These are phyloP conservation scores for Nakazawaea ernobii DNA, from an alignment of 805 yeast genomes.

Conservation along the genomic window DNA sequence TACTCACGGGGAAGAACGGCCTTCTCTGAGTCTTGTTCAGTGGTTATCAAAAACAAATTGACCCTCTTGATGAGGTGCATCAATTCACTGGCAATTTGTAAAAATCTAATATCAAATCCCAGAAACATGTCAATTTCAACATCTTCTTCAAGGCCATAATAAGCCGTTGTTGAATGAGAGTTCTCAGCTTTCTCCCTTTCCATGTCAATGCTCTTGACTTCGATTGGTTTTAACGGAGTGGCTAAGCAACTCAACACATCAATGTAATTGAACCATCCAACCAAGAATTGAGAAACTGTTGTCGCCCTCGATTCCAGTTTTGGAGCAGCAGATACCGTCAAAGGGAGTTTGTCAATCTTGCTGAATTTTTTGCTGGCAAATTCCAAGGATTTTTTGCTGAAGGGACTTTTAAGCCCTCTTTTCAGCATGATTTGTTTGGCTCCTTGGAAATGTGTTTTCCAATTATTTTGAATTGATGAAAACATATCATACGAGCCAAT, in stretches of 20 bases:
- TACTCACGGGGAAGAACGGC: constrained; percentile 17
- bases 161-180: constrained; percentile 13
- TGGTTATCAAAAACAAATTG: constrained; percentile 10
- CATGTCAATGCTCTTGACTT: not conserved
- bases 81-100: constrained; percentile 53
- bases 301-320: constrained; percentile 20
- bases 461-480: constrained; percentile 40
- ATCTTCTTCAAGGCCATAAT: constrained; percentile 12
- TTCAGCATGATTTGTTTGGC: constrained; percentile 60
- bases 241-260: constrained; percentile 62
- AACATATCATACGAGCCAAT: constrained; percentile 51
- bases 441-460: constrained; percentile 63
- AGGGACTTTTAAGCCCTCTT: constrained; percentile 36
- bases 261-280: constrained; percentile 64
- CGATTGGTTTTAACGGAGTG: constrained; percentile 34
- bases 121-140: constrained; percentile 52
- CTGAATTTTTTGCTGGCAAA: constrained; percentile 15
- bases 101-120: constrained; percentile 61
- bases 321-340: constrained; percentile 3
- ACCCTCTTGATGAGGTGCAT: constrained; percentile 31
- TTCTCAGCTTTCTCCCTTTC: constrained; percentile 14
- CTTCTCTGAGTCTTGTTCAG: constrained; percentile 10
- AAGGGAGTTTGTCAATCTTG: constrained; percentile 1
- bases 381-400: constrained; percentile 17
- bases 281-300: constrained; percentile 47